These are phyloP conservation scores for Aspergillus puulaauensis DNA, from an alignment of 2,329 filamentous ascomycete species.

Conservation along the genomic window DNA sequence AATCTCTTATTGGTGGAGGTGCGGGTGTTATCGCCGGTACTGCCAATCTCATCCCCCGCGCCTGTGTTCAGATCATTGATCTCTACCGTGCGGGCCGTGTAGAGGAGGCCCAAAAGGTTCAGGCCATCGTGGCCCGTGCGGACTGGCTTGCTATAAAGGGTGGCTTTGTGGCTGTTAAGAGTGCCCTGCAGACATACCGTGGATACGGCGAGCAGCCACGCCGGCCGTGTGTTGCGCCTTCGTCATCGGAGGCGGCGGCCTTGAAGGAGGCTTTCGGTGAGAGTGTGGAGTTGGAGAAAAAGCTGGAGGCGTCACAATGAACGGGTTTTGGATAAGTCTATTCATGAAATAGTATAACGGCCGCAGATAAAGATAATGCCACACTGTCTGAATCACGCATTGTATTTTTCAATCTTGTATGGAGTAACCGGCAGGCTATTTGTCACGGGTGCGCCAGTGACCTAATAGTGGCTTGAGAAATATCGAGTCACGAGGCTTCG, in stretches of 20 bases:
- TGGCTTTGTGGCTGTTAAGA: slow-evolving; percentile 83
- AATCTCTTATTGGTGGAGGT: slow-evolving; percentile 75
- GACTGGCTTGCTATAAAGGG: slow-evolving; percentile 84
- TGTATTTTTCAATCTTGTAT: background rate
- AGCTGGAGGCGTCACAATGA: slow-evolving; percentile 20
- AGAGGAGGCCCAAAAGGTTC: slow-evolving; percentile 72
- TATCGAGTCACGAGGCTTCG: background rate
- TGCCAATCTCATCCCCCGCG: slow-evolving; percentile 81
- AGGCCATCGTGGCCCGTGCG: slow-evolving; percentile 73
- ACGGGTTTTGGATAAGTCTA: background rate
- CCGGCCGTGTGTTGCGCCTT: slow-evolving; percentile 59
- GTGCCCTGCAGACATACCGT: slow-evolving; percentile 74
- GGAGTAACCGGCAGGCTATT: background rate
- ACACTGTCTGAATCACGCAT: background rate
- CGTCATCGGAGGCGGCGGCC: slow-evolving; percentile 29
- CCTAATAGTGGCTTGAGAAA: background rate
- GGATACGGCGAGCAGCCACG: slow-evolving; percentile 79
- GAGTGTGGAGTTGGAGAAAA: slow-evolving; percentile 37
- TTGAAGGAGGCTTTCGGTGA: slow-evolving; percentile 40
- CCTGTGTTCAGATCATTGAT: slow-evolving; percentile 76
- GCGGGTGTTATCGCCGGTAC: slow-evolving; percentile 83
- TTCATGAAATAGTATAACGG: slow-evolving; percentile 1
- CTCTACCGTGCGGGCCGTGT: slow-evolving; percentile 71
- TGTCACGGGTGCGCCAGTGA: background rate
- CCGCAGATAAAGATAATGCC: slow-evolving; percentile 1